phyloP scores from a whole-genome alignment of 1,284 basidiomycete genomes.

The Ceratobasidium theobromae region DNA sequence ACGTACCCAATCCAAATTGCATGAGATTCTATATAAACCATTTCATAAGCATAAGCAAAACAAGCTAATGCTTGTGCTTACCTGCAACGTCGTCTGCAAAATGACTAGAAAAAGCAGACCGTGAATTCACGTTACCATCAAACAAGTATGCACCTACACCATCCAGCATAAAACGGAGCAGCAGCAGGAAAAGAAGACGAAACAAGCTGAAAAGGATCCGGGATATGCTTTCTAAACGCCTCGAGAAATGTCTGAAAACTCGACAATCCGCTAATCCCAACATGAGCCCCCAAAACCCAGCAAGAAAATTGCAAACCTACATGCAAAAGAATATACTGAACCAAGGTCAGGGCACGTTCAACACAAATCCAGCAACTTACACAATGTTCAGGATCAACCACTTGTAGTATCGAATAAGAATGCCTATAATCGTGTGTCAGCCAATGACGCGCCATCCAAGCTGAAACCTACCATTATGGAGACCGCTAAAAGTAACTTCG shows the following conservation, averaged over 20 bases:
- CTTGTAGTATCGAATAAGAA: slow-evolving; percentile 45
- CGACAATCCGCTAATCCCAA: slow-evolving; percentile 82
- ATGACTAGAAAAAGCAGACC: slow-evolving; percentile 10
- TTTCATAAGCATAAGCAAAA: neutral
- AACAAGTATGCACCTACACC: neutral
- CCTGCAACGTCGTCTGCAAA: slow-evolving; percentile 29
- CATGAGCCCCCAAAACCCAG: neutral
- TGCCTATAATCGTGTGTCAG: slow-evolving; percentile 35
- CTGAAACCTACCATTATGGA: slow-evolving; percentile 38
- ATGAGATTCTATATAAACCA: slow-evolving; percentile 11
- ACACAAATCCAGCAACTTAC: neutral
- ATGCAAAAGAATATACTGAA: slow-evolving; percentile 44
- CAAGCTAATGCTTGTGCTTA: neutral
- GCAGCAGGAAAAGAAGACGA: slow-evolving; percentile 44
- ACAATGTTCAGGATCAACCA: slow-evolving; percentile 30
- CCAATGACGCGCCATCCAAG: neutral
- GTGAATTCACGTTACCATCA: neutral
- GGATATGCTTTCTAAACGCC: slow-evolving; percentile 50
- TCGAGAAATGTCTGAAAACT: slow-evolving; percentile 72
- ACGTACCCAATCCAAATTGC: slow-evolving; percentile 29
- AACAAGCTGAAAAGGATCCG: slow-evolving; percentile 38
- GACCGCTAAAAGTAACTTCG: slow-evolving; percentile 44
- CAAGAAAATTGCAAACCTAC: slow-evolving; percentile 34
- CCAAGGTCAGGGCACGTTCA: neutral
- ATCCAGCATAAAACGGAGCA: slow-evolving; percentile 44